Evolutionary conservation across 441 rosid genomes (phyloP).

Genomic region (Populus tomentosa): DNA sequence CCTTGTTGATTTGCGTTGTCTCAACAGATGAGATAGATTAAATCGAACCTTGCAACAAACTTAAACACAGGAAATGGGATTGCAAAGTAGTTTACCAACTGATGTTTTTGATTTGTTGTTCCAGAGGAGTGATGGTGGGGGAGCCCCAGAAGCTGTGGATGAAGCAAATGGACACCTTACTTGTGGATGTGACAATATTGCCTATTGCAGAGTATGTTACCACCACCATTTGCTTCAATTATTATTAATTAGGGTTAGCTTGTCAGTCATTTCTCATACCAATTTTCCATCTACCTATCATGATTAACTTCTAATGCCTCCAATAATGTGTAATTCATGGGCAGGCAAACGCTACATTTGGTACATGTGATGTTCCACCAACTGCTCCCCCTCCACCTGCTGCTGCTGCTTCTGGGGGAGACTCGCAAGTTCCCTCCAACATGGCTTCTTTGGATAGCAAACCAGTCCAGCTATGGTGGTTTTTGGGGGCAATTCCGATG

Average conservation of each 20-base stretch:
- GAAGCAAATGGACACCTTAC: slow-evolving; percentile 76
- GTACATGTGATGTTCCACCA: slow-evolving; percentile 67
- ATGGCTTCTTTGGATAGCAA: slow-evolving; percentile 19
- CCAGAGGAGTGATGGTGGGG: slow-evolving; percentile 82
- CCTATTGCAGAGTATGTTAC: slow-evolving; percentile 60
- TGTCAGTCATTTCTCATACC: not conserved
- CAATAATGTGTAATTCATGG: slow-evolving; percentile 9
- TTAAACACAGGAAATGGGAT: not conserved
- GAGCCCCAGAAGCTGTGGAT: slow-evolving; percentile 75
- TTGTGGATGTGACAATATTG: slow-evolving; percentile 70
- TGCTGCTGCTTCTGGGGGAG: slow-evolving; percentile 6
- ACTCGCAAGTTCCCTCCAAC: slow-evolving; percentile 21
- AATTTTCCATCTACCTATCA: not conserved
- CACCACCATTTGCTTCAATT: not conserved
- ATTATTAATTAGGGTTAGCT: not conserved
- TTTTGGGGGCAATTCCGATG: slow-evolving; percentile 29
- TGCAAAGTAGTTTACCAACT: not conserved
- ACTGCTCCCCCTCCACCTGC: slow-evolving; percentile 75
- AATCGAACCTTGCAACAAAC: not conserved
- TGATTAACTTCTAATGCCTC: not conserved
- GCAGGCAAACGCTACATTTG: slow-evolving; percentile 68
- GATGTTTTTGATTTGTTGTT: slow-evolving; percentile 3
- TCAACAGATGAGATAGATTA: too few relatives aligned
- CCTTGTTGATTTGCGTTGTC: not conserved
- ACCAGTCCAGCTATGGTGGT: slow-evolving; percentile 26